Base-by-base conservation (phyloP, 129 eudicot genomes). In the Centaurea solstitialis region DNA sequence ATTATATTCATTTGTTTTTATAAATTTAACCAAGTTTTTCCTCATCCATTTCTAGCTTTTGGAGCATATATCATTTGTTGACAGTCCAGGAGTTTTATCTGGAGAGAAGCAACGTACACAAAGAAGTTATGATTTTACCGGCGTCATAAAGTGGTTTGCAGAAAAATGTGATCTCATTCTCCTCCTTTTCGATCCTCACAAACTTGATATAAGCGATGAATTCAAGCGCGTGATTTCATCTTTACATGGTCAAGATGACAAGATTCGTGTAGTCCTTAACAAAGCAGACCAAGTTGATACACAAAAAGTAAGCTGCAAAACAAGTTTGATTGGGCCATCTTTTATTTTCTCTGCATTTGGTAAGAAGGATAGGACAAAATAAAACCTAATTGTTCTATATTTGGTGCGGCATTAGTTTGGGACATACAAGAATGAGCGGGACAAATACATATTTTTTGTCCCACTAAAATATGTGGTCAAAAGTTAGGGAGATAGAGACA, bases 281-380 rank as follows among this genome's bases (percentile, higher is more conserved):
- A 94, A 94, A 75, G 99, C 99, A 1, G 99, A 94, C 77, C 97
- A 94, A 94, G 97, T 94, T 59, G 99, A 94, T 78, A 94, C 99
- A 18, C 99, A 94, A 76, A 91, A 94, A 78, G 99, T 88, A 83
- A 83, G 97, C 17, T 38, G n/a, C 26, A 23, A 1, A 24, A 8
- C 45, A 39, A 45, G 12, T 78, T 74, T 57, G 65, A 62, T n/a
- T 30, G 5, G 37, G 8, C 28, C 11, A 33, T 53, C 18, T 80
- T 22, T 70, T 69, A 6, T 68, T 30, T 3, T 6, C 28, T 4
- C 9, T 72, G 18, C 22, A 2, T 57, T n/a, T 57, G 65, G 65
- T 57, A 53, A 5, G 62, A 8, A 53, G 65, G 22, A 57, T 57
- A 22, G 64, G 64, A 53, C 18, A 20, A 20, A 53, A 53, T 7